These are phyloP conservation scores for Hygrophoropsis aurantiaca DNA, from an alignment of 768 basidiomycete species.

Conservation along the genomic window DNA sequence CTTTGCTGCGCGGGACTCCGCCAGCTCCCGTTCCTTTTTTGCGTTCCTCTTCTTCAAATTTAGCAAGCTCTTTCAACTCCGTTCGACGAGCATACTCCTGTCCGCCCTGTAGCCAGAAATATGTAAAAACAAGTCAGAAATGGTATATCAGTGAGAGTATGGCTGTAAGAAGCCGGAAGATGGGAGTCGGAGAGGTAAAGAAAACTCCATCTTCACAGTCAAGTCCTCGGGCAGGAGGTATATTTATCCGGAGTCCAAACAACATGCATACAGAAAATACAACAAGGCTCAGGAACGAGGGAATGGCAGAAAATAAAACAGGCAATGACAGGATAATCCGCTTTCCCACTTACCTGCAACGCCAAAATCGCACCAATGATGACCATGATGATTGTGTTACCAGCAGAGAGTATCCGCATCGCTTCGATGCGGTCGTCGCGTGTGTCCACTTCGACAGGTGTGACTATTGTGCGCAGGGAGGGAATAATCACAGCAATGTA, in stretches of 20 bases:
- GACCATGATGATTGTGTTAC: conserved; percentile 79
- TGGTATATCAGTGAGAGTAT: conserved; percentile 6
- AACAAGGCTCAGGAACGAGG: conserved; percentile 13
- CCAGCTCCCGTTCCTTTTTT: conserved; percentile 18
- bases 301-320: conserved; percentile 10
- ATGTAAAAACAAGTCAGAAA: conserved; percentile 6
- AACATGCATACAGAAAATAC: not conserved
- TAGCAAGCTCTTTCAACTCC: conserved; percentile 46
- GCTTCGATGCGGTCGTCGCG: conserved; percentile 72
- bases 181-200: not conserved
- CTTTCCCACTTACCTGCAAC: conserved; percentile 60
- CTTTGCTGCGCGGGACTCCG: conserved; percentile 5
- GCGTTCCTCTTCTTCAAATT: conserved; percentile 36
- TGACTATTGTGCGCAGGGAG: conserved; percentile 71
- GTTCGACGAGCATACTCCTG: conserved; percentile 78
- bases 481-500: conserved; percentile 85
- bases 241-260: not conserved
- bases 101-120: conserved; percentile 56
- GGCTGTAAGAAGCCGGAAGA: conserved; percentile 10
- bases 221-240: not conserved
- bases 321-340: conserved; percentile 7
- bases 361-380: conserved; percentile 63
- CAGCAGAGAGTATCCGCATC: conserved; percentile 79
- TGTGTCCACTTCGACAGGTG: conserved; percentile 56
- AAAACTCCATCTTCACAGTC: not conserved